Base-by-base conservation (phyloP, 2,329 filamentous ascomycete genomes). In the Juglanconis oblonga region DNA sequence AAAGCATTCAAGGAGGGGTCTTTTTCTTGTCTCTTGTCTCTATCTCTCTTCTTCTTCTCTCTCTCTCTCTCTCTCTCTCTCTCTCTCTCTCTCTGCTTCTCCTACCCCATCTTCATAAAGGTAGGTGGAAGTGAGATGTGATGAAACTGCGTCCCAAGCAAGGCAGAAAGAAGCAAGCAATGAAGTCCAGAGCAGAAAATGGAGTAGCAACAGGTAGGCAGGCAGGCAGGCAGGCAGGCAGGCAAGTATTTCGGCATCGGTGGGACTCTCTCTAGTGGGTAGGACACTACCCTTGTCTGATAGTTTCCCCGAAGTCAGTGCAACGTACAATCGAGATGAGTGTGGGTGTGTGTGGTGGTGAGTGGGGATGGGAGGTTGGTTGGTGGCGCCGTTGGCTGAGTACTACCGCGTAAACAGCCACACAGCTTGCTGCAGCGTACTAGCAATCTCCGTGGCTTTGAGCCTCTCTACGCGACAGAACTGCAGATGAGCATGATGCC, bases 401-500 rank as follows among this genome's bases (percentile, higher is more conserved):
- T 14, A 40, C 38, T 40, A 14, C 38, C 31, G 52, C 32, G 13
- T 31, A 14, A 17, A n/a, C 32, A 36, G 13, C 48, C 48, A 35
- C 48, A 33, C 10, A 17, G 35, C n/a, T 14, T 17, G 9, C 60
- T 57, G 53, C 32, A 31, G 52, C 57, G 60, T 54, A 54, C 53
- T 57, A n/a, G n/a, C n/a, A n/a, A n/a, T 55, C 36, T 17, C 33
- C 50, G 29, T 24, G 29, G 13, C 48, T 32, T 40, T 52, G 45
- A 35, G 60, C 49, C 52, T 53, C 57, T 47, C 38, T 51, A 32
- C 35, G 40, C 24, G 31, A 32, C 33, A 49, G 32, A 32, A 17
- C 29, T 56, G 44, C 24, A 38, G n/a, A 17, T 32, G 29, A 17
- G 3, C 45, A 45, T 4, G 17, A 36, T 55, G 48, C 32, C 33